Evolutionary conservation across 768 basidiomycete genomes (phyloP), one percentile per base, ranked within the genome.

Genomic region (Strobilomyces echinocephalus): DNA sequence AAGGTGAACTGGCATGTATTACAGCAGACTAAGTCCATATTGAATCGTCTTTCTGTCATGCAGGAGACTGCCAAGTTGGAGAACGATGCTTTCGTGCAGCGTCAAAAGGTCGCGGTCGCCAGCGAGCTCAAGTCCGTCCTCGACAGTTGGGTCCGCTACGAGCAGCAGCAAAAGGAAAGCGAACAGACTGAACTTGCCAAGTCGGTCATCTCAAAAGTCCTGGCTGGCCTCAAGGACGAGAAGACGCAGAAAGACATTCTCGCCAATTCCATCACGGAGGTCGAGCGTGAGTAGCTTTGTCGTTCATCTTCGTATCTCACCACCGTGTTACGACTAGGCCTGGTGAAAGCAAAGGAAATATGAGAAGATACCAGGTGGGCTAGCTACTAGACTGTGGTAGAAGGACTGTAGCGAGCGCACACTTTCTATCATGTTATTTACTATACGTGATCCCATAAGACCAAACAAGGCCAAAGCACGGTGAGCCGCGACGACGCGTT

Each of bases 71-170:
- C 95, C 46, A 75, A 84, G 63, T 78, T 97, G 63, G 97, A 99
- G 75, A 78, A 85, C 55, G 85, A 90, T 63, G 85, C 88, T 53
- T 99, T 98, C 64, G 84, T 88, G 43, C 90, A 92, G 68, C 81
- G 84, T 63, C 97, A 99, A 77, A 88, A 91, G 72, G 84, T 87
- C 54, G 84, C 82, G 40, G 75, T 98, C 66, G 84, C 94, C 30
- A 59, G 88, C 41, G 97, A 99, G 76, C 76, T 97, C 67, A 98
- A 97, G 76, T 64, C 86, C 30, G 95, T 98, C 38, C 83, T 99
- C 52, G 97, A 98, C 78, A 91, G 89, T 70, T 97, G 95, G 95
- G 95, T 94, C 53, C 89, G 97, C 69, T 94, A 85, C 74, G 95
- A 98, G 78, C 95, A 97, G 69, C 91, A 95, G 70, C 79, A 84